These are phyloP conservation scores for Colletotrichum salicis DNA, from an alignment of 2,329 filamentous ascomycete species.

Conservation along the genomic window DNA sequence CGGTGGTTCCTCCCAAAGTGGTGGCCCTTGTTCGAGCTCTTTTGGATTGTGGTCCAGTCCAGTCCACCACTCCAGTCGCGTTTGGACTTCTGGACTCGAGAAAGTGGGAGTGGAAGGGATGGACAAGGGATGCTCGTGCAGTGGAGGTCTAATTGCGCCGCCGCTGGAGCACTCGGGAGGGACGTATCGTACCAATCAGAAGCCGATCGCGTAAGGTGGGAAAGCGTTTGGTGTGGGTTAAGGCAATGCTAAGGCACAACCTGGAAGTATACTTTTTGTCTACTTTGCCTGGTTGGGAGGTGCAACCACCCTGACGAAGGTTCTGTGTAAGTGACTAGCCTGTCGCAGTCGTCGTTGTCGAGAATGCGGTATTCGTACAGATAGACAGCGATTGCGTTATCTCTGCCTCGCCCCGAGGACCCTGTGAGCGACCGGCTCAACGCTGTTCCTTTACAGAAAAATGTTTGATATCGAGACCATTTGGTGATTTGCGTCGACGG, in stretches of 20 bases:
- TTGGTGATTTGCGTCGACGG: slow-evolving; percentile 1
- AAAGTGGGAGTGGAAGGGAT: slow-evolving; percentile 19
- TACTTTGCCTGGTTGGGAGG: slow-evolving; percentile 25
- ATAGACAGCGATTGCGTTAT: slow-evolving; percentile 18
- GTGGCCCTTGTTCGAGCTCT: slow-evolving; percentile 28
- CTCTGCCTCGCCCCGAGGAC: neutral
- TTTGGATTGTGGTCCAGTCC: slow-evolving; percentile 14
- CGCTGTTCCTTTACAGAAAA: neutral
- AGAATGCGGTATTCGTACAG: neutral
- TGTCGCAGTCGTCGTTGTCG: neutral
- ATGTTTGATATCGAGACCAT: slow-evolving; percentile 3
- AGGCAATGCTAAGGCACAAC: slow-evolving; percentile 23
- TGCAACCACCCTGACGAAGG: slow-evolving; percentile 22
- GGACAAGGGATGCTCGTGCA: slow-evolving; percentile 23
- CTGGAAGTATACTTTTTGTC: slow-evolving; percentile 12
- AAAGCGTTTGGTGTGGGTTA: slow-evolving; percentile 24
- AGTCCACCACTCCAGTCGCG: slow-evolving; percentile 22
- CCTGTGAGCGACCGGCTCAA: neutral
- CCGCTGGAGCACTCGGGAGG: slow-evolving; percentile 31
- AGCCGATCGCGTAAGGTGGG: slow-evolving; percentile 44
- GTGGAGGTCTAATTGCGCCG: slow-evolving; percentile 33
- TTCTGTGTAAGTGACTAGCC: slow-evolving; percentile 27
- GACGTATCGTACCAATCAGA: slow-evolving; percentile 48
- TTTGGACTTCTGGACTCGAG: slow-evolving; percentile 27
- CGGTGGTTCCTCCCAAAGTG: slow-evolving; percentile 19